phyloP scores from a whole-genome alignment of 2,329 filamentous ascomycete species.

The Aspergillus pseudoviridinutans region DNA sequence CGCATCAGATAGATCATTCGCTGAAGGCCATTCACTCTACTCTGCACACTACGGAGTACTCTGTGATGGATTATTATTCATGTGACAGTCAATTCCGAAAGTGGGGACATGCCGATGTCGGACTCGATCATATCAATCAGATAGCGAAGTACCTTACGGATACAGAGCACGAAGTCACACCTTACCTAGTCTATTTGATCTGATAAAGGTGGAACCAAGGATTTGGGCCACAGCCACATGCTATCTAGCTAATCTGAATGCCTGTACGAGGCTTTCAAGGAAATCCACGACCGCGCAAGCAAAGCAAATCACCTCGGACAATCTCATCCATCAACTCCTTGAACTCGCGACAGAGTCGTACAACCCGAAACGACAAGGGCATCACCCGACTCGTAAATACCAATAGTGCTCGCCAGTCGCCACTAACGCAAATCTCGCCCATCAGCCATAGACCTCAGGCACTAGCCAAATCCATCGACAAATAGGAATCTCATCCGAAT shows the following conservation, averaged over 20 bases:
- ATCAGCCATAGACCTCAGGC: neutral
- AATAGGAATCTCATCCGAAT: neutral
- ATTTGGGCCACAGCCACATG: too few species aligned
- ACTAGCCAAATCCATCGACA: neutral
- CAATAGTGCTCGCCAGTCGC: neutral
- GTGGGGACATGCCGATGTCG: conserved; percentile 10
- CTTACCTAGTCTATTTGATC: neutral
- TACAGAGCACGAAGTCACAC: neutral
- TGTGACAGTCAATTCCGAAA: neutral
- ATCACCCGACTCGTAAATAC: neutral
- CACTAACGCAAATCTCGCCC: neutral
- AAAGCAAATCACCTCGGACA: neutral
- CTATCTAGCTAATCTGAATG: neutral
- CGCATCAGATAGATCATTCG: neutral
- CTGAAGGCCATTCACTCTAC: too few species aligned
- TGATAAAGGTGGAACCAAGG: too few species aligned
- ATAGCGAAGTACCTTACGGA: neutral
- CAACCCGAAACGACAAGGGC: too few species aligned
- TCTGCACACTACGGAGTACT: too few species aligned
- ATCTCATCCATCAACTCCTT: neutral
- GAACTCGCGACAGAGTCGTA: too few species aligned
- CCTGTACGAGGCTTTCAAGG: neutral
- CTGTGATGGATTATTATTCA: neutral
- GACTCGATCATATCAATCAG: conserved; percentile 15
- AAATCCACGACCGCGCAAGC: neutral